phyloP scores from a whole-genome alignment of 345 rosid genomes.

The Bruguiera sexangula region DNA sequence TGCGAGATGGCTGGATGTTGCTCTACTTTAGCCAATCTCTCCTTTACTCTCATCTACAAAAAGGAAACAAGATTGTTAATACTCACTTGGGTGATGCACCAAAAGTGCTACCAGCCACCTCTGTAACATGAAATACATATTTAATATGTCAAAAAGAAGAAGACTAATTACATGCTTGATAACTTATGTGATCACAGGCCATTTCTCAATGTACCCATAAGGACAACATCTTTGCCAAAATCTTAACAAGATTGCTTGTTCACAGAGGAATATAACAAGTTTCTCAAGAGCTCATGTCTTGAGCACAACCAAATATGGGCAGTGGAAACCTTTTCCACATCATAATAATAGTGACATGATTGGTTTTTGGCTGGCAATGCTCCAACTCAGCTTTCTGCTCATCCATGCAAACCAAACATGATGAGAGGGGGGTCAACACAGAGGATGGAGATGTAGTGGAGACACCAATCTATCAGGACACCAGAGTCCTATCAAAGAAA shows the following conservation, averaged over 20 bases:
- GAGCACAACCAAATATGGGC: background rate
- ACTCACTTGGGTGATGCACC: background rate
- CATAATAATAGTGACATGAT: too few relatives aligned
- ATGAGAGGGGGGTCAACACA: too few relatives aligned
- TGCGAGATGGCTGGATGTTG: constrained; percentile 73
- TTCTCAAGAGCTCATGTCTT: background rate
- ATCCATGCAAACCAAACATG: too few relatives aligned
- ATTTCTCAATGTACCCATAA: background rate
- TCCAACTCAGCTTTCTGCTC: too few relatives aligned
- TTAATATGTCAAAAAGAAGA: too few relatives aligned
- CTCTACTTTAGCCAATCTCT: constrained; percentile 59
- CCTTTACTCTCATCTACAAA: constrained; percentile 71
- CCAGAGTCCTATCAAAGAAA: too few relatives aligned
- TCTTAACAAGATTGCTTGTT: background rate
- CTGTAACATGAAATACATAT: too few relatives aligned
- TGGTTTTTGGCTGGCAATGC: too few relatives aligned
- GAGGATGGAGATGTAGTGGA: background rate
- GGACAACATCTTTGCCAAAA: background rate
- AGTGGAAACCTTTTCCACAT: too few relatives aligned
- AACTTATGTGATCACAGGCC: background rate
- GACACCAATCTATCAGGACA: background rate
- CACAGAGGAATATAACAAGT: too few relatives aligned
- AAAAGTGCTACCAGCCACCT: background rate
- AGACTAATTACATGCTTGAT: background rate
- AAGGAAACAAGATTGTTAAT: background rate